These are phyloP conservation scores for Psilocybe subaeruginosa DNA, from an alignment of 768 basidiomycete genomes.

Conservation along the genomic window DNA sequence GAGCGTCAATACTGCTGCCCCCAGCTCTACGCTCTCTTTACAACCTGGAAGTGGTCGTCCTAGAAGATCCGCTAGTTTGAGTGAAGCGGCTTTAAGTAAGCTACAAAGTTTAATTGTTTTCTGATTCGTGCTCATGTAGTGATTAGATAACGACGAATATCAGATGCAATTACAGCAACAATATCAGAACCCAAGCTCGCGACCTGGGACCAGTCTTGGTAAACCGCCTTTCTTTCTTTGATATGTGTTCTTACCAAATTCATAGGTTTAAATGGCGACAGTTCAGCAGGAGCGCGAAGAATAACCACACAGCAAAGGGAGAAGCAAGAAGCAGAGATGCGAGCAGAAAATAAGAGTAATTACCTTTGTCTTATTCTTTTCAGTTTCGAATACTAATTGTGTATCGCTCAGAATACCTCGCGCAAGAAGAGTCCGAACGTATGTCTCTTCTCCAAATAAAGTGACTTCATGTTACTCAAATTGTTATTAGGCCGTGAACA, in stretches of 20 bases:
- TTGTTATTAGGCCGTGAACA: constrained; percentile 17
- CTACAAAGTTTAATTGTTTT: constrained; percentile 16
- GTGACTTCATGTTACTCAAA: background rate
- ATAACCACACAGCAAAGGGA: constrained; percentile 41
- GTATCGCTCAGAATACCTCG: constrained; percentile 34
- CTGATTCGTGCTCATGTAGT: constrained; percentile 10
- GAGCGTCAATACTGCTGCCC: constrained; percentile 24
- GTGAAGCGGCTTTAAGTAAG: constrained; percentile 56
- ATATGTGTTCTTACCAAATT: background rate
- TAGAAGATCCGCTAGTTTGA: constrained; percentile 77
- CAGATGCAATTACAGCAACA: constrained; percentile 41
- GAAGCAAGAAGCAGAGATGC: constrained; percentile 45
- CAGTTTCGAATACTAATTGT: constrained; percentile 1
- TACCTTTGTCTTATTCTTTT: constrained; percentile 9
- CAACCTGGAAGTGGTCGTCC: constrained; percentile 56
- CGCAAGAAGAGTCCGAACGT: constrained; percentile 47
- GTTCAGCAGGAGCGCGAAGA: constrained; percentile 36
- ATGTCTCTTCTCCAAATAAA: constrained; percentile 3
- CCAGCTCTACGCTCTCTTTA: constrained; percentile 28
- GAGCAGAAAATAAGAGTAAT: constrained; percentile 46
- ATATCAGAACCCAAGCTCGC: constrained; percentile 32
- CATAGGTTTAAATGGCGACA: constrained; percentile 30
- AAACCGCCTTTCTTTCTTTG: constrained; percentile 3
- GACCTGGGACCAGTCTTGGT: constrained; percentile 42
- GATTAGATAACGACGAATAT: constrained; percentile 39